Conservation (phyloP, 2,329 filamentous ascomycete species). For the Trichothecium sympodiale region DNA sequence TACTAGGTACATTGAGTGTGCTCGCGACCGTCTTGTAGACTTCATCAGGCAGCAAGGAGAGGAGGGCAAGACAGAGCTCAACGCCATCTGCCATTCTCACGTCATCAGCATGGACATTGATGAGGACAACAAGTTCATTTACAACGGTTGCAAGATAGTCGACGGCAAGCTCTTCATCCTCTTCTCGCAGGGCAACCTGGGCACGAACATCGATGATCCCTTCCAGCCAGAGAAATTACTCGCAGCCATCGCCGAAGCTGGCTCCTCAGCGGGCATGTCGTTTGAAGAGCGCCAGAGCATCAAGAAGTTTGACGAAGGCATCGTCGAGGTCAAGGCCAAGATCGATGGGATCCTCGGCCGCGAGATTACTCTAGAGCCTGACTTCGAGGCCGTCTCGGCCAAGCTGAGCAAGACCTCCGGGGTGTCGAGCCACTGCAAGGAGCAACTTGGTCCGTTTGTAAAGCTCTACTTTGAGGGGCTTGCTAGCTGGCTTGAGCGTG, state of each 20-base stretch:
- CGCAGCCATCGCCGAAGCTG: constrained; percentile 33
- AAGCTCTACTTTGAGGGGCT: constrained; percentile 33
- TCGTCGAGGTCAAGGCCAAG: constrained; percentile 9
- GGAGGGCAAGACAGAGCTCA: constrained; percentile 32
- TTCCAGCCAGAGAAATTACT: constrained; percentile 24
- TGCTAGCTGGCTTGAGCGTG: constrained; percentile 24
- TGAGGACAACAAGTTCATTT: constrained; percentile 26
- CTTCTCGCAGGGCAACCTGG: constrained; percentile 30
- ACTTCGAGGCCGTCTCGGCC: constrained; percentile 32
- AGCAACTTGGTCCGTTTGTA: constrained; percentile 27
- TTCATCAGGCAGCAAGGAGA: constrained; percentile 25
- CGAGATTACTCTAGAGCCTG: constrained; percentile 33
- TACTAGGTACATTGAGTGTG: constrained; percentile 32
- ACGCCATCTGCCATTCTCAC: constrained; percentile 31
- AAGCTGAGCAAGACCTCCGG: constrained; percentile 20
- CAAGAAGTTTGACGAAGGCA: background rate
- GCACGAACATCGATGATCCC: constrained; percentile 31
- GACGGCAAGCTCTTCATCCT: constrained; percentile 37
- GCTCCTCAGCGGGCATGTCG: constrained; percentile 21
- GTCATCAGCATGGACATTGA: constrained; percentile 35
- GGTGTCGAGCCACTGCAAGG: constrained; percentile 28
- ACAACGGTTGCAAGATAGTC: constrained; percentile 31
- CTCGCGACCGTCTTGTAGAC: constrained; percentile 26
- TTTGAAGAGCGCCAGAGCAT: constrained; percentile 32
- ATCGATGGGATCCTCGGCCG: background rate